phyloP scores from a whole-genome alignment of 116 monocot genomes.

The Dioscorea cayenensis region DNA sequence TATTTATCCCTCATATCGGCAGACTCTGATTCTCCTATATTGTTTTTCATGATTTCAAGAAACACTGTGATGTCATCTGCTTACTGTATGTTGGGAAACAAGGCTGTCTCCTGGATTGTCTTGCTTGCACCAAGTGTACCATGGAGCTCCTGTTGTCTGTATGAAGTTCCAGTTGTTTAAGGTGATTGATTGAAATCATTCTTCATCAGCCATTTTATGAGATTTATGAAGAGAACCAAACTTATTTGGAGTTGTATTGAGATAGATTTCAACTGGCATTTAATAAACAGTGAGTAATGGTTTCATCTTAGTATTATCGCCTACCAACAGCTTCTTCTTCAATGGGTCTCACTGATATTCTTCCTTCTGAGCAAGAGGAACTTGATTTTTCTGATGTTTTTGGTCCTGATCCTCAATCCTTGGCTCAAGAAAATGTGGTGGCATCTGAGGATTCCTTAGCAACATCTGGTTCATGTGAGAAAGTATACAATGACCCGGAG shows the following conservation, averaged over 20 bases:
- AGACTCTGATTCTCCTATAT: not conserved
- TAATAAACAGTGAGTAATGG: constrained; percentile 40
- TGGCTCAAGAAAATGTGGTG: constrained; percentile 23
- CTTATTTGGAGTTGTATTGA: constrained; percentile 22
- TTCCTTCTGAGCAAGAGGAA: constrained; percentile 48
- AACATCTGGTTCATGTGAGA: constrained; percentile 22
- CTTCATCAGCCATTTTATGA: constrained; percentile 36
- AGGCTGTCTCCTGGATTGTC: constrained; percentile 36
- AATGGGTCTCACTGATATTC: constrained; percentile 46
- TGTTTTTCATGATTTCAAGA: constrained; percentile 86
- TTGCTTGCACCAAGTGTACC: constrained; percentile 63
- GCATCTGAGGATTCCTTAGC: constrained; percentile 20
- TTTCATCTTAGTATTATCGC: constrained; percentile 48
- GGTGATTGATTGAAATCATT: constrained; percentile 70
- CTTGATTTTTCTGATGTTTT: constrained; percentile 97
- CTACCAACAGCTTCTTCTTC: constrained; percentile 45
- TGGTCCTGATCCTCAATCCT: constrained; percentile 50
- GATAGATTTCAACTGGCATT: not conserved
- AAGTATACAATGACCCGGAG: constrained; percentile 57
- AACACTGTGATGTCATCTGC: constrained; percentile 59
- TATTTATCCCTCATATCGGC: not conserved
- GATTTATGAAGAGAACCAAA: constrained; percentile 41
- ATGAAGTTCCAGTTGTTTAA: constrained; percentile 83
- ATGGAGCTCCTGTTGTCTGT: constrained; percentile 46
- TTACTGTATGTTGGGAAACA: constrained; percentile 96